Percentiles rank a stretch among this genome's conserved stretches.
These are phyloP conservation scores for Trichoderma oligosporum DNA, from an alignment of 2,329 filamentous ascomycete genomes.

Conservation along the genomic window DNA sequence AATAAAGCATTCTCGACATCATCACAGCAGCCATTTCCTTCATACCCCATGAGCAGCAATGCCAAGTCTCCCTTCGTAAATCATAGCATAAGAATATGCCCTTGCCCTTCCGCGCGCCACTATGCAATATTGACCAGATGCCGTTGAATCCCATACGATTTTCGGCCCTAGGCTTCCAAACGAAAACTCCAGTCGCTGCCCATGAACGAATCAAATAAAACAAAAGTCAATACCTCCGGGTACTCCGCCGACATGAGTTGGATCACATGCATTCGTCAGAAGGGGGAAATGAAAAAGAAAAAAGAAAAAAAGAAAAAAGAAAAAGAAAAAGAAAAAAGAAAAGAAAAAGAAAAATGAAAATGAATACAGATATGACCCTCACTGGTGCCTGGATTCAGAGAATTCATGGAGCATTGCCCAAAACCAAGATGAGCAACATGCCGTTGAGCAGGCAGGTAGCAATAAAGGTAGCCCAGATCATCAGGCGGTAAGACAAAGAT, in stretches of 20 bases:
- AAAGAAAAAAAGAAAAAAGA: not conserved
- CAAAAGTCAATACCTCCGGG: not conserved
- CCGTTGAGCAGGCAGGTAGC: conserved; percentile 41
- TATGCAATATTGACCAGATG: not conserved
- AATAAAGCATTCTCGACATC: too few species aligned
- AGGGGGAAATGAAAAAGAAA: not conserved
- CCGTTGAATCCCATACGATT: not conserved
- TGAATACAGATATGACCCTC: not conserved
- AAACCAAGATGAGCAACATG: conserved; percentile 42
- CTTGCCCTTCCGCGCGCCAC: not conserved
- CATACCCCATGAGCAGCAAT: too few species aligned
- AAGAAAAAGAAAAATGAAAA: not conserved
- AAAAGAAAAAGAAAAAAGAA: not conserved
- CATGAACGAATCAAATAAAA: not conserved
- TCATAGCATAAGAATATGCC: not conserved
- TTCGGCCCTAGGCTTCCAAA: not conserved
- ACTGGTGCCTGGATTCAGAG: not conserved
- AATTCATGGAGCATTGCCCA: conserved; percentile 37
- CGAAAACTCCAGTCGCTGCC: not conserved
- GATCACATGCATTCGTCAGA: conserved; percentile 13
- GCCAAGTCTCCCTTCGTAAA: not conserved
- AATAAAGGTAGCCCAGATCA: conserved; percentile 38
- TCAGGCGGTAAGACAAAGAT: conserved; percentile 41
- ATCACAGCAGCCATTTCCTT: too few species aligned
- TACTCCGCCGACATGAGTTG: conserved; percentile 11